A percentile compares a stretch with the other conserved stretches of the same genome.
phyloP scores from a whole-genome alignment of 768 basidiomycete genomes.

The Candolleomyces efflorescens region DNA sequence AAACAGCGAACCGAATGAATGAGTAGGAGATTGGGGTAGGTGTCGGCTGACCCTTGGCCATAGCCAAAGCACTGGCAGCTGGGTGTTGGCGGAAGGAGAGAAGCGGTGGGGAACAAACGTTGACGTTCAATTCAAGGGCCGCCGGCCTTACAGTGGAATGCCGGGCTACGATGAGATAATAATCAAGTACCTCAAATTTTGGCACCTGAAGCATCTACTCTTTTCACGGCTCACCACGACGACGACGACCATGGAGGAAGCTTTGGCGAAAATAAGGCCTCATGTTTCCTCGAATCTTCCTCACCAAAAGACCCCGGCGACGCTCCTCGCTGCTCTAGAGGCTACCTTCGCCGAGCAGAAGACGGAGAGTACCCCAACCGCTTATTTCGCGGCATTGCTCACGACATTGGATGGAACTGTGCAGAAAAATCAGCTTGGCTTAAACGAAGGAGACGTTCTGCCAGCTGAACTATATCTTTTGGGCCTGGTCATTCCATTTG shows the following conservation, averaged over 20 bases:
- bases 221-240: background rate
- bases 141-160: background rate
- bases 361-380: conserved; percentile 70
- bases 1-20: conserved; percentile 50
- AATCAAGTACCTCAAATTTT: background rate
- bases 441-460: conserved; percentile 68
- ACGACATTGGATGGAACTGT: conserved; percentile 80
- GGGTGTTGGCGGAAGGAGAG: background rate
- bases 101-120: background rate
- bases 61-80: background rate
- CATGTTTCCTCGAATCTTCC: conserved; percentile 77
- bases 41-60: conserved; percentile 26
- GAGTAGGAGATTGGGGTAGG: conserved; percentile 45
- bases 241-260: conserved; percentile 48
- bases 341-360: conserved; percentile 68
- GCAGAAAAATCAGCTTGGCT: conserved; percentile 47
- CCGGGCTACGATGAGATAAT: background rate
- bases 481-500: conserved; percentile 71
- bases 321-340: conserved; percentile 81
- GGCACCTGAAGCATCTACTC: background rate
- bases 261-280: conserved; percentile 80
- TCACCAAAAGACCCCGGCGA: conserved; percentile 88
- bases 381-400: conserved; percentile 91
- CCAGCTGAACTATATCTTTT: conserved; percentile 85
- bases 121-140: background rate